Evolutionary conservation across 2,329 filamentous ascomycete species (phyloP).

Genomic region (Alternaria brassicae): DNA sequence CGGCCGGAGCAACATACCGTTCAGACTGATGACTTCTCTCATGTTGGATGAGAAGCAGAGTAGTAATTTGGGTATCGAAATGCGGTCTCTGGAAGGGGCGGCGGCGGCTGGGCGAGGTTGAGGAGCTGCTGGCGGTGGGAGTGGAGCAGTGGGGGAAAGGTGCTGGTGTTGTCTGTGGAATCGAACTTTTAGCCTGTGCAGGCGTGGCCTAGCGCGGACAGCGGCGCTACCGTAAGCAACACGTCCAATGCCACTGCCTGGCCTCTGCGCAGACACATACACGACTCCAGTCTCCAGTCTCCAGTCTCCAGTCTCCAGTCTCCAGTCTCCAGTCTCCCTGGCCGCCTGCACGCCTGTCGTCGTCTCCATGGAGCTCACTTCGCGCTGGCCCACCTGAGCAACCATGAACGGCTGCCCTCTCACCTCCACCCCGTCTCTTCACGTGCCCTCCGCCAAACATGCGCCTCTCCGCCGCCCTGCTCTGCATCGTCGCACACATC

Average conservation of each 20-base stretch:
- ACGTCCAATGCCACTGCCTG: slow-evolving; percentile 16
- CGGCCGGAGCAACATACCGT: slow-evolving; percentile 71
- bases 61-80: slow-evolving; percentile 45
- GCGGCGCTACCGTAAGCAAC: slow-evolving; percentile 17
- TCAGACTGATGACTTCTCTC: slow-evolving; percentile 99
- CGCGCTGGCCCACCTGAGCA: slow-evolving; percentile 25
- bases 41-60: slow-evolving; percentile 64
- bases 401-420: not conserved
- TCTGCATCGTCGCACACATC: slow-evolving; percentile 43
- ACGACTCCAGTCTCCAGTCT: not conserved
- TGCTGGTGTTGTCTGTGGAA: slow-evolving; percentile 31
- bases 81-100: slow-evolving; percentile 29
- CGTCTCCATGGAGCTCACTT: slow-evolving; percentile 12
- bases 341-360: not conserved
- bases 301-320: too few relatives aligned
- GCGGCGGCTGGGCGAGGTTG: slow-evolving; percentile 27
- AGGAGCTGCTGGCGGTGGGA: slow-evolving; percentile 28
- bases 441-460: slow-evolving; percentile 37
- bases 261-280: slow-evolving; percentile 2
- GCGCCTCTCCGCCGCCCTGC: slow-evolving; percentile 40
- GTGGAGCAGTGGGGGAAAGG: slow-evolving; percentile 24
- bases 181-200: slow-evolving; percentile 21
- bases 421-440: not conserved
- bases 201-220: slow-evolving; percentile 14
- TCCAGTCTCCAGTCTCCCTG: not conserved